A percentile compares a stretch with the other conserved stretches of the same genome.
Conservation (phyloP, 2,329 filamentous ascomycete genomes). For the Colletotrichum theobromicola region DNA sequence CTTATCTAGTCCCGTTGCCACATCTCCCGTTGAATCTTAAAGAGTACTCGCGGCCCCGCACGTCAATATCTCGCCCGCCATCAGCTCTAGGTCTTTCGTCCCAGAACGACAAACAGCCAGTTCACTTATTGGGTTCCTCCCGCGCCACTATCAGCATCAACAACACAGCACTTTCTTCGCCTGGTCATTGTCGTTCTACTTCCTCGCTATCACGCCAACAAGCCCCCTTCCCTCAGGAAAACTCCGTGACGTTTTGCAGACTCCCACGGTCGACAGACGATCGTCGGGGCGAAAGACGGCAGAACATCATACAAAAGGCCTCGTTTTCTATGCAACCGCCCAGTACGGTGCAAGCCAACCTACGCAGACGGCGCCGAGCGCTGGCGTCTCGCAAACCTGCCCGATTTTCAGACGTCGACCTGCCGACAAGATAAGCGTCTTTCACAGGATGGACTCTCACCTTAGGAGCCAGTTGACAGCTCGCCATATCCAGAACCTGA, state of each 20-base stretch:
- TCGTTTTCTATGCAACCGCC: too few species aligned
- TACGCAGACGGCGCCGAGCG: background rate
- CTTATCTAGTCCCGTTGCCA: background rate
- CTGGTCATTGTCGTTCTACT: background rate
- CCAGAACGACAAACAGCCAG: background rate
- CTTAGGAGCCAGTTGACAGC: constrained; percentile 11
- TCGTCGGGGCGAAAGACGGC: background rate
- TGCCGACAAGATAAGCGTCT: background rate
- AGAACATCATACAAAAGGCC: background rate
- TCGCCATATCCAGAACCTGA: constrained; percentile 46
- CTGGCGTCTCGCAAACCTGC: background rate
- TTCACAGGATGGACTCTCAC: constrained; percentile 13
- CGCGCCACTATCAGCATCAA: background rate
- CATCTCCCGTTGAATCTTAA: background rate
- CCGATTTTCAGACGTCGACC: background rate
- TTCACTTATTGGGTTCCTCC: background rate
- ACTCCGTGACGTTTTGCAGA: background rate
- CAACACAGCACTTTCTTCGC: background rate
- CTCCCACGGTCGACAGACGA: background rate
- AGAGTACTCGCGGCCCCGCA: background rate
- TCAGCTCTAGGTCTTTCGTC: background rate
- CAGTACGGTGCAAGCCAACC: background rate
- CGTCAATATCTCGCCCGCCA: background rate
- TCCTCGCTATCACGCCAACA: background rate
- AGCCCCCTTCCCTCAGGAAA: background rate